phyloP scores from a whole-genome alignment of 148 eudicot species.

The Salicornia ramosissima region DNA sequence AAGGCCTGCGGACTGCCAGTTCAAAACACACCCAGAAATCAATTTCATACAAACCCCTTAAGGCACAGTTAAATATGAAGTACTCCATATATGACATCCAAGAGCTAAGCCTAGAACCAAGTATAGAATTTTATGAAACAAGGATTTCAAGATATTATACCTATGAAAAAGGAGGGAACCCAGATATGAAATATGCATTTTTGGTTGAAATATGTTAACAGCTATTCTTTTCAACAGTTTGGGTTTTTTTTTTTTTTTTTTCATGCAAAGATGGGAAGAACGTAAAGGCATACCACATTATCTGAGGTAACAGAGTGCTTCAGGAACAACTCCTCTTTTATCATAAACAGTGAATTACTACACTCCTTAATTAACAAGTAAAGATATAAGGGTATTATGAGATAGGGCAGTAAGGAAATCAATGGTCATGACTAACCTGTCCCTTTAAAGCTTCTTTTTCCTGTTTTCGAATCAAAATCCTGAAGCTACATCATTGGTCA shows the following conservation, averaged over 20 bases:
- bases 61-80: neutral
- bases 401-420: neutral
- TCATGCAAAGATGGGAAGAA: neutral
- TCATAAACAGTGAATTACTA: neutral
- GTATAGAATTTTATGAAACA: no score
- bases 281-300: neutral
- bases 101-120: neutral
- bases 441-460: neutral
- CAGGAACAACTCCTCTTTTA: neutral
- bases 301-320: constrained; percentile 1
- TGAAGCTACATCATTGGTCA: neutral
- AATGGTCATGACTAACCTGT: neutral
- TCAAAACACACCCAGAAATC: neutral
- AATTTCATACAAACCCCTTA: neutral
- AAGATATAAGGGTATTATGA: neutral
- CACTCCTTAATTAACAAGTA: neutral
- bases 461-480: neutral
- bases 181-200: no score
- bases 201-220: no score
- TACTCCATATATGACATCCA: neutral
- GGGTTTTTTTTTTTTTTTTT: no score
- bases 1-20: constrained; percentile 4
- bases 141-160: no score
- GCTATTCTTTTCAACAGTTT: no score
- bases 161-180: no score